Evolutionary conservation across 139 green algal genomes (phyloP).

Genomic region (Chlorella sp.): DNA sequence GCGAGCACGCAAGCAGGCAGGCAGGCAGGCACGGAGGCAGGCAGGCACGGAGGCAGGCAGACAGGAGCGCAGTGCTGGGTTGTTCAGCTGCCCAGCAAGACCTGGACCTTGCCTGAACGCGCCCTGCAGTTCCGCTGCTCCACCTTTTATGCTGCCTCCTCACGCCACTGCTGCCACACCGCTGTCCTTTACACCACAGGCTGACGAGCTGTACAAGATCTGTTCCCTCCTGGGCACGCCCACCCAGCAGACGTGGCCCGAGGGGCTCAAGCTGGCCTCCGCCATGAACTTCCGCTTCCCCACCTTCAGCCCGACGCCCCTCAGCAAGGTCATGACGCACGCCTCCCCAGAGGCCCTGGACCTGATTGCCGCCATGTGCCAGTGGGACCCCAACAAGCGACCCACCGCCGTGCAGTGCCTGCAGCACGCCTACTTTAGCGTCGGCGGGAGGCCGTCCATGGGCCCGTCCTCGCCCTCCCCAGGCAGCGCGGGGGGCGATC

Average conservation of each 20-base stretch:
- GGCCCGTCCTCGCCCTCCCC: no score
- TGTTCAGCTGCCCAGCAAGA: no score
- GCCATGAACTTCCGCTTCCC: conserved; percentile 79
- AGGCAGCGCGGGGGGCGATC: no score
- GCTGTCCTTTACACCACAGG: no score
- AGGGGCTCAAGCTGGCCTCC: conserved; percentile 76
- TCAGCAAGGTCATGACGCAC: conserved; percentile 49
- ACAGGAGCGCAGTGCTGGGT: no score
- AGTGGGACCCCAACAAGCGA: conserved; percentile 79
- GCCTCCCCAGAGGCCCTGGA: conserved; percentile 81
- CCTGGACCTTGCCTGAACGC: no score
- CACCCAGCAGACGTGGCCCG: conserved; percentile 71
- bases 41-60: no score
- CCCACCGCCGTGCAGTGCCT: conserved; percentile 80
- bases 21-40: no score
- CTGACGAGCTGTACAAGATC: conserved; percentile 94
- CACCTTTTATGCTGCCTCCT: no score
- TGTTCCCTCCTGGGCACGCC: conserved; percentile 84
- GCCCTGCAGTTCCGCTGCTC: no score
- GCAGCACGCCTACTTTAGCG: conserved; percentile 66
- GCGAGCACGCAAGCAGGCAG: no score
- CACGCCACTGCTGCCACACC: no score
- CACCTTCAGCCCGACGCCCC: conserved; percentile 49
- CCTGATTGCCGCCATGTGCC: conserved; percentile 71
- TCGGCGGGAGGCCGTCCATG: conserved; percentile 30